Evolutionary conservation across 768 basidiomycete genomes (phyloP), one percentile per base, ranked within the genome.

Genomic region (Calocybe gangraenosa): DNA sequence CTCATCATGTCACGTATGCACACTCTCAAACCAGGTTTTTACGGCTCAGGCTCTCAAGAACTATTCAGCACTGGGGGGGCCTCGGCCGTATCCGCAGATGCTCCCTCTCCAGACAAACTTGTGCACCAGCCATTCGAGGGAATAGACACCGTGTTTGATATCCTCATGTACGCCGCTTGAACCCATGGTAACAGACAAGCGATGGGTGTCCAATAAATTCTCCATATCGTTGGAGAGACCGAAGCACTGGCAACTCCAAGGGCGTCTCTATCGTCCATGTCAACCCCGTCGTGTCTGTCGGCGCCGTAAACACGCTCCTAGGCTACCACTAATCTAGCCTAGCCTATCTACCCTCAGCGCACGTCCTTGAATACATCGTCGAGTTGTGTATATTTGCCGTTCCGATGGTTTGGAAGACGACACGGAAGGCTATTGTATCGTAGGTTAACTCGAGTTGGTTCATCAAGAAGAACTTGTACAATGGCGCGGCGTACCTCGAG

Each of bases 381-480:
- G 95, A 99, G 71, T 68, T 89, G 37, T 67, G 71, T 46, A 74
- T 92, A 59, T 66, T 87, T 42, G 95, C 92, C 42, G 95, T 98
- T 1, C 95, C 95, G 1, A 90, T 93, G 2, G 88, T 98, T 0
- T 99, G 92, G 92, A 94, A 99, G 67, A 84, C 81, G 44, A 97
- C 97, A 53, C 83, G 94, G 48, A 99, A 99, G 70, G 93, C 93
- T 23, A 94, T 99, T 60, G 58, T 92, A 8, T 62, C 74, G 48
- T 92, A 92, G 65, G 83, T 97, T 42, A 78, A 90, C 47, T 58
- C 77, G 2, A 67, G 82, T 1, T 84, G 90, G 7, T 33, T 65
- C 0, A 13, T 92, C 56, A 88, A 78, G 73, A 86, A 83, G 69
- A 70, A 63, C 37, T 60, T 95, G 22, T 99, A 98, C 75, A 76